Base-by-base conservation (phyloP, 768 basidiomycete genomes). In the Coprinopsis cinerea region DNA sequence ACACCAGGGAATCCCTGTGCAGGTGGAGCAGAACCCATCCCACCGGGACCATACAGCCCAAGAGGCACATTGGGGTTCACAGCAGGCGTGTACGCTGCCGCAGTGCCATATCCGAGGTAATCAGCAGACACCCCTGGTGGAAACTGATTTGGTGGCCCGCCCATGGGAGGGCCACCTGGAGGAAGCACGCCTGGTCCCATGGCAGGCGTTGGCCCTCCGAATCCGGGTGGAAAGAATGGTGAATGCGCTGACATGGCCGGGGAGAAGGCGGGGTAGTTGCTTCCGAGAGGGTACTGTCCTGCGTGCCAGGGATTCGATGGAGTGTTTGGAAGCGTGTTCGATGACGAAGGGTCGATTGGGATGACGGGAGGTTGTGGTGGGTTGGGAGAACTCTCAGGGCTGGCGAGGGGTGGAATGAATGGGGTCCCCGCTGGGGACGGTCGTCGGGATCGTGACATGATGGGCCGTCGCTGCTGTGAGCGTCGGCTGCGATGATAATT, bases 331-430 rank as follows among this genome's bases (percentile, higher is more conserved):
- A 14, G 49, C 44, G 42, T 22, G 51, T 42, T 22, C 22, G 41
- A 6, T 39, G 44, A 47, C 37, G 28, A 17, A 7, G 7, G 23
- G n/a, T 25, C 37, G 17, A 22, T 34, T 4, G 47, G 56, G 2
- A 54, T 42, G 2, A 52, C 52, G 1, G 50, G 50, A 14, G 56
- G 41, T 20, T 47, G 22, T 3, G 34, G 34, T 4, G 36, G 24
- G 4, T 34, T 25, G 10, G 56, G 56, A n/a, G 43, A 47, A n/a
- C 13, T 20, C 14, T 18, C 32, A 4, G 27, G 27, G 17, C 22
- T 46, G 26, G 35, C 46, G 43, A 57, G 51, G 11, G 56, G 56
- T 15, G 56, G 56, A 13, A 57, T 57, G 39, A 57, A 57, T 17
- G 56, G 56, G 15, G 53, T 52, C 4, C 7, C 27, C 13, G 15